Evolutionary conservation across 306 rosid species (phyloP), one percentile per base, ranked within the genome.

Genomic region (Cicer judaicum): DNA sequence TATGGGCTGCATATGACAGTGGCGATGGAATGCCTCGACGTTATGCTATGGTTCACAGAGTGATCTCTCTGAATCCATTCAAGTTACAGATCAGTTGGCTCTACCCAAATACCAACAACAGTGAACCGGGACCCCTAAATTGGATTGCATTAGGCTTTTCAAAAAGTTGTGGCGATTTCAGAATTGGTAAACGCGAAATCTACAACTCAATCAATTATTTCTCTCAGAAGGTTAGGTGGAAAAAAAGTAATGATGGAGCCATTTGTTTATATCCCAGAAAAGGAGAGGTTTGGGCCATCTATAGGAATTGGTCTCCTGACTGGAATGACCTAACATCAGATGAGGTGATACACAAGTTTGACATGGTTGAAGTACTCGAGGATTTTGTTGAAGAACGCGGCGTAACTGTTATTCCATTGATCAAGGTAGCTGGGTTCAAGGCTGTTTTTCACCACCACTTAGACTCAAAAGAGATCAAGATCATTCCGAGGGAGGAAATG

Each of bases 271-370:
- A 88, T 76, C 97, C 96, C 65, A 87, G 81, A 73, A 92, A 85
- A 72, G 96, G 97, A 21, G 95, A 94, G 70, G 95, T 94, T 82
- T 92, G 97, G 97, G 97, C 99, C 71, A 81, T 94, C 36, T 94
- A 90, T 79, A 78, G 87, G 84, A 90, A 90, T 66, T 92, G 99
- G 99, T 88, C 97, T 43, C 87, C 85, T 19, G 85, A 85, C 49
- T 94, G 99, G 99, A 85, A 94, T 68, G 99, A 87, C 64, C 79
- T 86, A 46, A 91, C 94, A 21, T 73, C 88, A 0, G 84, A 84
- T 43, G 91, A 90, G 74, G 92, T 85, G 64, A 86, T 84, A 40
- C 90, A 85, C 73, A 81, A 86, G 82, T 90, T 87, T 60, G 93
- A 90, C 65, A 84, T 94, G 92, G 93, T 94, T 54, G 93, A 94